Evolutionary conservation across 1,139 yeast species (phyloP).

Genomic region (Saccharomyces hybrid): DNA sequence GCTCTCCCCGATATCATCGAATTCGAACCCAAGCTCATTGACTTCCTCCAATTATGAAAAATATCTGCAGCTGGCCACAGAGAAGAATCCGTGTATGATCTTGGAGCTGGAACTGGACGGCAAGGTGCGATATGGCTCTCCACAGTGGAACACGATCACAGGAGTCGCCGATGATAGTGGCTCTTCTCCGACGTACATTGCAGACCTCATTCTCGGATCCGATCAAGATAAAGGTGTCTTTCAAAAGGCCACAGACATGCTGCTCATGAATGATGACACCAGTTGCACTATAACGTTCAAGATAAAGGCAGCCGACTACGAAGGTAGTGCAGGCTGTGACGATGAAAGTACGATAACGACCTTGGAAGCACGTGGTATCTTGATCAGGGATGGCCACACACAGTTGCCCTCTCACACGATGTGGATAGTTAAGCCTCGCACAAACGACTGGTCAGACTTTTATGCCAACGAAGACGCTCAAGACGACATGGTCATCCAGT

Average conservation of each 20-base stretch:
- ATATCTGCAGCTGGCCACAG: conserved; percentile 42
- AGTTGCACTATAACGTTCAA: conserved; percentile 69
- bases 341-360: conserved; percentile 50
- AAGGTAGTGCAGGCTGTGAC: conserved; percentile 13
- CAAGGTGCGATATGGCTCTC: conserved; percentile 62
- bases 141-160: conserved; percentile 63
- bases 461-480: background rate
- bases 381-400: conserved; percentile 59
- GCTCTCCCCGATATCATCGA: background rate
- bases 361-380: conserved; percentile 91
- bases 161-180: conserved; percentile 40
- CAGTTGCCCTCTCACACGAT: conserved; percentile 68
- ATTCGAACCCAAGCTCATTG: conserved; percentile 7
- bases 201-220: conserved; percentile 59
- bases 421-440: conserved; percentile 86
- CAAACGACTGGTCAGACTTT: conserved; percentile 36
- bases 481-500: conserved; percentile 45
- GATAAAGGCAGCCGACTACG: conserved; percentile 10
- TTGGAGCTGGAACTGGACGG: conserved; percentile 80
- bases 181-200: conserved; percentile 37
- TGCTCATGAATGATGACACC: conserved; percentile 59
- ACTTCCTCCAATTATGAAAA: conserved; percentile 23
- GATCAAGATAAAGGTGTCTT: conserved; percentile 63
- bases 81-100: conserved; percentile 71
- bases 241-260: conserved; percentile 58